A percentile compares a stretch with the other conserved stretches of the same genome.
Evolutionary conservation across 108 stramenopile genomes (phyloP).

Genomic region (Asterionellopsis glacialis): DNA sequence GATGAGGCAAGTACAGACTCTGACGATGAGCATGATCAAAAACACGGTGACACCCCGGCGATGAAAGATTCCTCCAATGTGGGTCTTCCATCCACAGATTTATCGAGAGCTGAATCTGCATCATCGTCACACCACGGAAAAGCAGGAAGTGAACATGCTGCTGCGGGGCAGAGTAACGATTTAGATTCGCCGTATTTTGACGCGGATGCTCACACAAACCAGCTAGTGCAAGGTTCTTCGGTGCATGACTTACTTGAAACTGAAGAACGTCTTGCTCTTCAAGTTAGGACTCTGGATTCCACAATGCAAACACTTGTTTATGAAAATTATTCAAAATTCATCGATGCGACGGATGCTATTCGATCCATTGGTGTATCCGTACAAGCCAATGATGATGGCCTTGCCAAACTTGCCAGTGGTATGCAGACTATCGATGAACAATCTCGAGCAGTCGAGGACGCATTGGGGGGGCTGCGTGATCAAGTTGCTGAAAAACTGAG

Average conservation of each 20-base stretch:
- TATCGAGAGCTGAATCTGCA: background rate
- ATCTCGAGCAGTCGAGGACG: slow-evolving; percentile 35
- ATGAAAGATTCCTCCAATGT: slow-evolving; percentile 22
- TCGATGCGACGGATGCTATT: slow-evolving; percentile 97
- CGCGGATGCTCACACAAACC: slow-evolving; percentile 45
- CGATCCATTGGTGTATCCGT: slow-evolving; percentile 72
- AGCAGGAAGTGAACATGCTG: background rate
- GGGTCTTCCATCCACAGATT: background rate
- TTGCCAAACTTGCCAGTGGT: slow-evolving; percentile 37
- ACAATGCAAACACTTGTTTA: slow-evolving; percentile 99
- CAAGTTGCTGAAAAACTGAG: slow-evolving; percentile 79
- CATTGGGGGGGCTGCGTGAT: slow-evolving; percentile 54
- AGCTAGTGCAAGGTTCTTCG: slow-evolving; percentile 44
- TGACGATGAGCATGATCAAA: slow-evolving; percentile 12
- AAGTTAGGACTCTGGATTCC: slow-evolving; percentile 85
- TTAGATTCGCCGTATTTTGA: slow-evolving; percentile 76
- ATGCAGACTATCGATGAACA: slow-evolving; percentile 40
- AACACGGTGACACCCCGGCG: slow-evolving; percentile 16
- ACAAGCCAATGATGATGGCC: slow-evolving; percentile 36
- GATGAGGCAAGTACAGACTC: background rate
- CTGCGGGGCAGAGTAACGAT: slow-evolving; percentile 18
- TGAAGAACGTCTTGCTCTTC: slow-evolving; percentile 65
- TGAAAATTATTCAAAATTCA: slow-evolving; percentile 99
- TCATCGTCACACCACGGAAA: background rate
- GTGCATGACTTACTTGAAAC: slow-evolving; percentile 60